Evolutionary conservation across 768 basidiomycete species (phyloP), one percentile per base, ranked within the genome.

Genomic region (Auricularia cornea): DNA sequence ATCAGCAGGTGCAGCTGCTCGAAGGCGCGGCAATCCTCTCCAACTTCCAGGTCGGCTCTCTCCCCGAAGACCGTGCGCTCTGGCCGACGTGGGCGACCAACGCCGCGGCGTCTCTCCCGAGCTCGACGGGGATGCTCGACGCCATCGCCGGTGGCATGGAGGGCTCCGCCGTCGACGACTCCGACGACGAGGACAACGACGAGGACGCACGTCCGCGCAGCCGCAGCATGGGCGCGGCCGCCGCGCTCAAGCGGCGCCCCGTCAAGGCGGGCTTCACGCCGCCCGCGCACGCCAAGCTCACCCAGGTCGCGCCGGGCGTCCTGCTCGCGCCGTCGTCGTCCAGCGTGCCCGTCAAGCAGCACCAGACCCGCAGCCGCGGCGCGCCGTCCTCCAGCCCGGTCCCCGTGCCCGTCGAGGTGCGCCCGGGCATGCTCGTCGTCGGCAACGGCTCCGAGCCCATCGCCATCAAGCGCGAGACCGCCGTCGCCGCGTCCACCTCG

Each of bases 11-110:
- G 0, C 96, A 98, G 69, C 77, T 98, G 60, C 88, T 99, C 52
- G 96, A 98, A 82, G 91, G 89, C 64, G 96, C 96, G 2, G 92
- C 96, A 20, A 98, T 99, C 66, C 83, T 99, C 54, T 91, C 91
- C 3, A 93, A 94, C 72, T 80, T 96, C 63, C n/a, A 76, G 77
- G 87, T 38, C n/a, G 80, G 82, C 11, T 92, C 92, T 6, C 80
- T 99, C 2, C 97, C 96, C 0, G 93, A 94, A 63, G 96, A 98
- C 72, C 89, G 95, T 66, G 91, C 90, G 2, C 83, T 94, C 56
- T 98, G 96, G 92, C 92, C 93, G 0, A 85, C 85, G 35, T 92
- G 87, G 74, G 79, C 92, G 32, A 88, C 87, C 12, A 66, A 63
- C n/a, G 65, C 65, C 12, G 29, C 59, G 14, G 54, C 63, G 14